Evolutionary conservation across 441 rosid species (phyloP).

Genomic region (Corymbia calophylla): DNA sequence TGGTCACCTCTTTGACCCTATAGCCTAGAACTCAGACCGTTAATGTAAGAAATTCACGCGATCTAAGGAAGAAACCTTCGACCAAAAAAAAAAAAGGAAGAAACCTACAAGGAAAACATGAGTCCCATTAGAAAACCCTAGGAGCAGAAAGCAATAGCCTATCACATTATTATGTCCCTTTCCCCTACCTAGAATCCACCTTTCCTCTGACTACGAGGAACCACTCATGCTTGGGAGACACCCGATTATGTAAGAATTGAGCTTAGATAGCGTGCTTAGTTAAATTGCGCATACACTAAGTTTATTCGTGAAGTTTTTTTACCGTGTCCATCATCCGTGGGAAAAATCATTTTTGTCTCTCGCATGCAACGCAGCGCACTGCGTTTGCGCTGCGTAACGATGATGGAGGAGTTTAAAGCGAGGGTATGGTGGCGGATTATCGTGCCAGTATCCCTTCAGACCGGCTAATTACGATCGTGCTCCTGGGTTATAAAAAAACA

Average conservation of each 20-base stretch:
- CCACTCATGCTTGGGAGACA: not conserved
- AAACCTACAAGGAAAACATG: not conserved
- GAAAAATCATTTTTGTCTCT: not conserved
- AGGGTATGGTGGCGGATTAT: fast-evolving
- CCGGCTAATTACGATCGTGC: not conserved
- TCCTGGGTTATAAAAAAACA: not conserved
- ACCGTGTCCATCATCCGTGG: not conserved
- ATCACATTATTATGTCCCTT: not conserved
- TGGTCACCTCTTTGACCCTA: not conserved
- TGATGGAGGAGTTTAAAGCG: fast-evolving
- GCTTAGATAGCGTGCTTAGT: not conserved
- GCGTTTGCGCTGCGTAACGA: not conserved
- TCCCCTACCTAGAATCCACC: not conserved
- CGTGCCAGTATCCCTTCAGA: not conserved
- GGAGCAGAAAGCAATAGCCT: not conserved
- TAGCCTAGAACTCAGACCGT: not conserved
- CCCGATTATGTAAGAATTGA: not conserved
- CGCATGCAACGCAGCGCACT: not conserved
- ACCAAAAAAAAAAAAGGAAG: not conserved
- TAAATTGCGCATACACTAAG: not conserved
- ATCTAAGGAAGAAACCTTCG: not conserved
- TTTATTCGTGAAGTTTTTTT: not conserved
- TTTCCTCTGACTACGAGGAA: not conserved
- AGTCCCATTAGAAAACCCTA: not conserved
- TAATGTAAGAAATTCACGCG: not conserved